Conservation (phyloP, 257 asterid species). For the Avicennia marina region DNA sequence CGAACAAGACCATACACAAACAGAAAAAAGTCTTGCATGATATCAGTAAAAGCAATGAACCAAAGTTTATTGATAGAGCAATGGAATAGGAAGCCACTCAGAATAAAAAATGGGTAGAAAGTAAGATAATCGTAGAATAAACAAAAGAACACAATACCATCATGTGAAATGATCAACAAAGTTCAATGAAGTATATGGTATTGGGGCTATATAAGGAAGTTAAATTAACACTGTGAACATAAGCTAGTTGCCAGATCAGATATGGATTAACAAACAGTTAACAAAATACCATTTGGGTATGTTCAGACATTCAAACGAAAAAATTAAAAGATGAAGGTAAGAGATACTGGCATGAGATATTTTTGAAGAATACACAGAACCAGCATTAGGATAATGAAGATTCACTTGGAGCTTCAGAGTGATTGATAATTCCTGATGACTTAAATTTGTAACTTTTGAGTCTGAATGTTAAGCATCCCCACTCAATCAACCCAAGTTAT, state of each 20-base stretch:
- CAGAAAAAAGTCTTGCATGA: conserved; percentile 7
- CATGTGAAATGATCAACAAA: background rate
- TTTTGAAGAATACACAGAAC: background rate
- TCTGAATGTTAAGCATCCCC: background rate
- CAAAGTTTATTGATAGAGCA: background rate
- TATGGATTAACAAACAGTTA: too few relatives aligned
- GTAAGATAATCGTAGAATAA: background rate
- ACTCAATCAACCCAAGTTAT: background rate
- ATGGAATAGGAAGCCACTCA: background rate
- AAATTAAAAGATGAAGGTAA: too few relatives aligned
- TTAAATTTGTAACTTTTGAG: background rate
- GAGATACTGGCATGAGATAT: too few relatives aligned
- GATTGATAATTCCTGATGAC: background rate
- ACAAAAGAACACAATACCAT: background rate
- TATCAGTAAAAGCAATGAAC: conserved; percentile 6
- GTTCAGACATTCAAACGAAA: too few relatives aligned
- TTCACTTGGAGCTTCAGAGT: conserved; percentile 3
- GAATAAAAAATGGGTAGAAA: background rate
- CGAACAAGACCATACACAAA: background rate
- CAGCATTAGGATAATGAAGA: conserved; percentile 2
- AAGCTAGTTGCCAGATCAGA: too few relatives aligned
- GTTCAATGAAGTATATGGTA: background rate
- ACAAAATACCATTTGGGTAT: too few relatives aligned
- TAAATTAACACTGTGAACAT: background rate
- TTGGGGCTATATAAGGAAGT: background rate